Evolutionary conservation across 371 early-diverging fungal species (phyloP).

Genomic region (Zopfochytrium polystomum): DNA sequence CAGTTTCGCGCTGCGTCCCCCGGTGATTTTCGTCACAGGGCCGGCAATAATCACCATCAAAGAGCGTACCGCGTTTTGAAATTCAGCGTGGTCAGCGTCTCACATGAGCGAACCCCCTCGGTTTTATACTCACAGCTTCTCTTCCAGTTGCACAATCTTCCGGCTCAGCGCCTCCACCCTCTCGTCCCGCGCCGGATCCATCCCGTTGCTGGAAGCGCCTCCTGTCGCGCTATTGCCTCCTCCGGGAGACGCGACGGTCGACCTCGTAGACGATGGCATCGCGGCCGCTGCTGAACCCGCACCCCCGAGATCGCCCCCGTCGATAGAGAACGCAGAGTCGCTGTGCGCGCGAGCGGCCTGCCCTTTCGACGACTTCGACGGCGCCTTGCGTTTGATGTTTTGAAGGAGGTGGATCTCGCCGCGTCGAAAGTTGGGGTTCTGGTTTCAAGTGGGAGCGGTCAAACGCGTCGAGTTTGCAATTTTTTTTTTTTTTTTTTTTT

Average conservation of each 20-base stretch:
- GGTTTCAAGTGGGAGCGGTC: background rate
- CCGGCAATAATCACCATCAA: background rate
- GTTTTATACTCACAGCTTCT: conserved; percentile 31
- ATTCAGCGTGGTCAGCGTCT: background rate
- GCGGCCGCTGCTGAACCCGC: background rate
- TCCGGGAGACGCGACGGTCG: no score
- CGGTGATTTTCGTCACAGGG: background rate
- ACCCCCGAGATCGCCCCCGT: no score
- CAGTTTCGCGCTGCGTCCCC: conserved; percentile 28
- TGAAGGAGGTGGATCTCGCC: conserved; percentile 57
- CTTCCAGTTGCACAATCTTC: conserved; percentile 28
- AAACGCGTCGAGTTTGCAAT: background rate
- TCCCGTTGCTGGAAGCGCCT: no score
- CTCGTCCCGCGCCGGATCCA: conserved; percentile 30
- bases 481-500: background rate
- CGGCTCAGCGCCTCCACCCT: conserved; percentile 11
- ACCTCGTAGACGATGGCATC: background rate
- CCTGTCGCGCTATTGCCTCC: no score
- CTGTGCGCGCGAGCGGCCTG: conserved; percentile 3
- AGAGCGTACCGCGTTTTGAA: background rate
- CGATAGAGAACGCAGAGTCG: no score
- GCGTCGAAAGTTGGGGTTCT: conserved; percentile 61
- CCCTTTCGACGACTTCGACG: conserved; percentile 41
- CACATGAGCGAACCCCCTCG: no score
- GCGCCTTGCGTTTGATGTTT: conserved; percentile 61